A percentile compares a stretch with the other conserved stretches of the same genome.
Conservation (phyloP, 129 eudicot species). For the Arctium minus region DNA sequence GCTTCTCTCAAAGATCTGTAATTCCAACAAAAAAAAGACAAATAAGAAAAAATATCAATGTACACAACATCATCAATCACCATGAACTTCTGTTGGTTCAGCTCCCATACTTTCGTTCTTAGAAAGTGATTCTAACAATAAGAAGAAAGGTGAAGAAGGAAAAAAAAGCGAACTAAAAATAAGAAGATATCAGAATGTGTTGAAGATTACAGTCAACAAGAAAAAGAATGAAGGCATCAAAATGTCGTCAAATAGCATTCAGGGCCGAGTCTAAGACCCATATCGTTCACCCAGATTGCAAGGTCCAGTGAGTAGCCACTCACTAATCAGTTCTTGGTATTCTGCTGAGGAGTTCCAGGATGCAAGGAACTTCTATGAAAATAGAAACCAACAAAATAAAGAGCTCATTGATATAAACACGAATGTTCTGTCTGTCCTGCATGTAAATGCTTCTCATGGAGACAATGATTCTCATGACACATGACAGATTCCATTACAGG, state of each 20-base stretch:
- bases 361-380: too few species aligned
- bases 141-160: background rate
- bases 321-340: too few species aligned
- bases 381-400: too few species aligned
- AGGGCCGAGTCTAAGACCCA: too few species aligned
- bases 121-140: background rate
- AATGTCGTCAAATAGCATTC: too few species aligned
- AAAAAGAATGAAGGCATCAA: too few species aligned
- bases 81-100: background rate
- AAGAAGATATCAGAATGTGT: background rate
- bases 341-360: too few species aligned
- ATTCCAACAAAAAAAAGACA: background rate
- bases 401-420: too few species aligned
- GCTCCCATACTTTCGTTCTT: background rate
- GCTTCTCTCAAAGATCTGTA: background rate
- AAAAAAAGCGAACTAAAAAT: too few species aligned
- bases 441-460: background rate
- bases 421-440: background rate
- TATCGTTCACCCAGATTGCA: too few species aligned
- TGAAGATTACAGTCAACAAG: background rate
- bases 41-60: background rate
- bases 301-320: too few species aligned
- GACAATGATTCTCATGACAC: background rate
- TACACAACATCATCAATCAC: background rate
- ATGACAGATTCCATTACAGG: constrained; percentile 4